Base-by-base conservation (phyloP, 768 basidiomycete genomes). In the Wakefieldia striispora region DNA sequence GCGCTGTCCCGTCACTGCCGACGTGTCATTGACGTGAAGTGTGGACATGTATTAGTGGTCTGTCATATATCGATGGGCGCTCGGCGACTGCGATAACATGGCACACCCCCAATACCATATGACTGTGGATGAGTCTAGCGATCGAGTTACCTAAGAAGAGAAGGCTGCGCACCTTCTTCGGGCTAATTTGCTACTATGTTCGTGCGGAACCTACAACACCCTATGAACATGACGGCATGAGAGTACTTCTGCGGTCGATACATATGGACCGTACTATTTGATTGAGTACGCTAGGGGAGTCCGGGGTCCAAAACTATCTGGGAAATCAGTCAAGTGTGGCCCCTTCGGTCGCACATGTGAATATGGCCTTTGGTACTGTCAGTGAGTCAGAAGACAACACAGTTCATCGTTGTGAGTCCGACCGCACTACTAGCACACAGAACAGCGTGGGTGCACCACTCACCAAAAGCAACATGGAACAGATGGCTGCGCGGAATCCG, bases 401-500 rank as follows among this genome's bases (percentile, higher is more conserved):
- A 35, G 8, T 12, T 33, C 24, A 19, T n/a, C 2, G 11, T 38
- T 1, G 21, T 19, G 10, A 5, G 2, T 39, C 3, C 10, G 24
- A 27, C 24, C n/a, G 24, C 24, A 3, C 24, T 9, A 29, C 26
- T 26, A 20, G 40, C 6, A 6, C 31, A 41, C 39, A 45, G 29
- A 42, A 47, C 31, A 33, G 31, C 31, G 13, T 13, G 13, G 31
- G 27, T 23, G 20, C 75, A 81, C 1, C 72, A 95, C 12, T 74
- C 84, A 26, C 37, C 23, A 37, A 40, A 33, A 33, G 24, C 20
- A 21, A 19, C 21, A n/a, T 45, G 31, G 19, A 16, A 21, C 13
- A 6, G 9, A 27, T n/a, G 34, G 41, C 34, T 19, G 43, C 17
- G 11, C 23, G 16, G 40, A 40, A 24, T 27, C 34, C 24, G 29